phyloP scores from a whole-genome alignment of 1,284 basidiomycete genomes.

The Apiotrichum akiyoshidainum region DNA sequence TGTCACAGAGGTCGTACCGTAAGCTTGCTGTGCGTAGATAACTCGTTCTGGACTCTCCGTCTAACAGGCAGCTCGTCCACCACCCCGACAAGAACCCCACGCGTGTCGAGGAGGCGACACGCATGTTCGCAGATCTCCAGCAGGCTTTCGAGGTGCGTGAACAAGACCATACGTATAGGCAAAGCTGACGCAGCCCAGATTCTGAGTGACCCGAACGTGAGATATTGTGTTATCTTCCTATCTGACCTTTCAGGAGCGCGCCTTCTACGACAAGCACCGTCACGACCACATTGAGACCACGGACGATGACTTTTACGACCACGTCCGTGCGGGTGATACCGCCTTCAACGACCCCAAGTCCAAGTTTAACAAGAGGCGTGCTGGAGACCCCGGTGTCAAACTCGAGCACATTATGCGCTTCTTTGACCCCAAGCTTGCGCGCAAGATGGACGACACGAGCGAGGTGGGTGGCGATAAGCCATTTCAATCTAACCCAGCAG shows the following conservation, averaged over 20 bases:
- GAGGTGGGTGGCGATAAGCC: conserved; percentile 57
- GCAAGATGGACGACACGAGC: conserved; percentile 65
- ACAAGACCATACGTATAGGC: too few species aligned
- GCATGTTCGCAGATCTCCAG: conserved; percentile 81
- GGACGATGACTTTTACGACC: conserved; percentile 79
- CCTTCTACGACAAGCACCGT: conserved; percentile 97
- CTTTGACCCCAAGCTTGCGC: conserved; percentile 73
- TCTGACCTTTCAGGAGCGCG: conserved; percentile 69
- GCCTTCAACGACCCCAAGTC: conserved; percentile 49
- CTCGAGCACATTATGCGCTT: conserved; percentile 79
- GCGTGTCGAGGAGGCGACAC: conserved; percentile 79
- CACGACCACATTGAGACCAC: conserved; percentile 78
- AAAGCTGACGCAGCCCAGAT: conserved; percentile 55
- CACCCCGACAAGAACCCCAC: conserved; percentile 86
- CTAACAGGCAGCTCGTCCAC: conserved; percentile 60
- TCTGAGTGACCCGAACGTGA: conserved; percentile 85
- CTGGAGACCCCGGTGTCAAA: conserved; percentile 73
- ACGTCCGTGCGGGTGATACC: conserved; percentile 66
- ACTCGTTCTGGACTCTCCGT: too few species aligned
- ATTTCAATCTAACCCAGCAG: conserved; percentile 51
- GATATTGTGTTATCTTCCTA: conserved; percentile 22
- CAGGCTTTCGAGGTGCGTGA: conserved; percentile 82
- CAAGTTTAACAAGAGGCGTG: conserved; percentile 58
- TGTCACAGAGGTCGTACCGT: conserved; percentile 70
- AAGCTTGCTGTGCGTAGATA: conserved; percentile 59